Evolutionary conservation across 1,139 yeast genomes (phyloP).

Genomic region (Suhomyces maxii): DNA sequence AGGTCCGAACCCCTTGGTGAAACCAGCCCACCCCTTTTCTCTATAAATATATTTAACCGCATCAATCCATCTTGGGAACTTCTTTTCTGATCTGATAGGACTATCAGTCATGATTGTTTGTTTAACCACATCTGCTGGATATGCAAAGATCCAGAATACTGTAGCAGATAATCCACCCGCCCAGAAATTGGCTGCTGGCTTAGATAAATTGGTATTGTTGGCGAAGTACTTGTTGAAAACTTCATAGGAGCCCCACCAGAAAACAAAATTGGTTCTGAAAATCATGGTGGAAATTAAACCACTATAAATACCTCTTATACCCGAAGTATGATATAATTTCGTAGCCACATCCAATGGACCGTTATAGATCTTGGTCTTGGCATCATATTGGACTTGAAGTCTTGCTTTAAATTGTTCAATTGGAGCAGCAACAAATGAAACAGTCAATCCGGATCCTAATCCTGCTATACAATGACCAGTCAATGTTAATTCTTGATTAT

Average conservation of each 20-base stretch:
- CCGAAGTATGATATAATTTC: constrained; percentile 55
- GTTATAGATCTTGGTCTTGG: constrained; percentile 60
- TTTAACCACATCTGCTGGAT: constrained; percentile 87
- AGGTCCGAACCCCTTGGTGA: constrained; percentile 77
- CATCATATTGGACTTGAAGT: constrained; percentile 86
- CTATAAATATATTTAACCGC: constrained; percentile 70
- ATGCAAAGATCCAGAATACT: constrained; percentile 88
- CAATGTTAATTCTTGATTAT: constrained; percentile 61
- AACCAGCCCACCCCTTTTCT: constrained; percentile 63
- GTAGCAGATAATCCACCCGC: constrained; percentile 86
- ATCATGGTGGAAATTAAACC: constrained; percentile 86
- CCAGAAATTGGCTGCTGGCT: constrained; percentile 81
- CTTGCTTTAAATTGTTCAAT: constrained; percentile 88
- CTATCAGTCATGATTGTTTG: constrained; percentile 84
- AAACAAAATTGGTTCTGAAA: constrained; percentile 81
- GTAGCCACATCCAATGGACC: constrained; percentile 79
- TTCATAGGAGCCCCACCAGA: constrained; percentile 96
- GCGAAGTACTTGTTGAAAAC: constrained; percentile 69
- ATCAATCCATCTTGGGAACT: constrained; percentile 67
- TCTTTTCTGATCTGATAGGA: constrained; percentile 59
- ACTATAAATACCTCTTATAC: constrained; percentile 71
- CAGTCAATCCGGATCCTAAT: constrained; percentile 88
- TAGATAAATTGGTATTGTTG: constrained; percentile 60
- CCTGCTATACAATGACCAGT: constrained; percentile 75
- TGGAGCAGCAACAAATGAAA: constrained; percentile 91